A percentile compares a stretch with the other conserved stretches of the same genome.
Conservation (phyloP, 345 rosid genomes). For the Bruguiera parviflora region DNA sequence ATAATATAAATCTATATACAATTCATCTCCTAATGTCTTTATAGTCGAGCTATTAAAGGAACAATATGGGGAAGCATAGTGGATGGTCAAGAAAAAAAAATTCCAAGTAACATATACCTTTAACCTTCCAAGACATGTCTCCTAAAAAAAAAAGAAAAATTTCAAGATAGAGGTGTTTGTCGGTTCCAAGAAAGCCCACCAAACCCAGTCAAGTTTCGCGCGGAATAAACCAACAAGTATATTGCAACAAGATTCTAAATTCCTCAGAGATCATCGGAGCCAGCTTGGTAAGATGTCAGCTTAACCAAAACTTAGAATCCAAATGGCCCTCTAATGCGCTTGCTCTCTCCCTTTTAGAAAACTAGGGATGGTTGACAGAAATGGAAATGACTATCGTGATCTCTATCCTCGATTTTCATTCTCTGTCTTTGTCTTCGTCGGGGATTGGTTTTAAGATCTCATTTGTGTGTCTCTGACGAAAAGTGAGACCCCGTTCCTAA, state of each 20-base stretch:
- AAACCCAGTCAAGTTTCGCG: conserved; percentile 16
- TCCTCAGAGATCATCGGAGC: neutral
- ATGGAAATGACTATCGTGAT: no score
- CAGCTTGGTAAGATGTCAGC: conserved; percentile 11
- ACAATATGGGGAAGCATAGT: neutral
- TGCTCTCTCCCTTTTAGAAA: neutral
- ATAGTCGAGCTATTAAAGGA: neutral
- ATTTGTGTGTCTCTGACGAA: no score
- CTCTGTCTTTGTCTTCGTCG: neutral
- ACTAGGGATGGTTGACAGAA: no score
- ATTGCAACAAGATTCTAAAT: neutral
- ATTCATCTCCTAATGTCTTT: no score
- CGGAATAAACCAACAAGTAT: no score
- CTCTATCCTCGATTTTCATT: no score
- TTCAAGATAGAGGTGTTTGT: conserved; percentile 26
- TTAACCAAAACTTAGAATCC: neutral
- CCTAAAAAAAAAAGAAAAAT: neutral
- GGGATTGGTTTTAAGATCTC: no score
- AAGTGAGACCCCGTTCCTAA: no score
- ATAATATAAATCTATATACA: no score
- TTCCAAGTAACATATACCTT: neutral
- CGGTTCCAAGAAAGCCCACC: conserved; percentile 46
- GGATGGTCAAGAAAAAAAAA: neutral
- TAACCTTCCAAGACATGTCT: no score
- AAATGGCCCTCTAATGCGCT: neutral